These are phyloP conservation scores for Epichloe gansuensis DNA, from an alignment of 2,329 filamentous ascomycete genomes.

Conservation along the genomic window DNA sequence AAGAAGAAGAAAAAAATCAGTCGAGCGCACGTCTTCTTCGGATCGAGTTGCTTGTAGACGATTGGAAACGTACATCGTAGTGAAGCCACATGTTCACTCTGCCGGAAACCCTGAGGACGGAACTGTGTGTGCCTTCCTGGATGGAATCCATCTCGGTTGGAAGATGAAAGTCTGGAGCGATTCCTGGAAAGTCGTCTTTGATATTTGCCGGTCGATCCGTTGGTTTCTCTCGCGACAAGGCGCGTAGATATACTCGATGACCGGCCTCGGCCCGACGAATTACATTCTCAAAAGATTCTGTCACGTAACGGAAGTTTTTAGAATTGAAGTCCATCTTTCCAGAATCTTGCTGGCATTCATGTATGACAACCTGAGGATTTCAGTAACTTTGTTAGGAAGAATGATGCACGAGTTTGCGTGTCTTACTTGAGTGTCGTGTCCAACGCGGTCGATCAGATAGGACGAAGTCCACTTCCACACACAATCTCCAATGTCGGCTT, in stretches of 20 bases:
- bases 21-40: neutral
- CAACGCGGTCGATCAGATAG: constrained; percentile 53
- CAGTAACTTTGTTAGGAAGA: neutral
- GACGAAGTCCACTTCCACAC: constrained; percentile 52
- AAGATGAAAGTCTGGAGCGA: constrained; percentile 59
- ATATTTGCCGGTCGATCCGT: constrained; percentile 59
- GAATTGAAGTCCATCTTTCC: constrained; percentile 66
- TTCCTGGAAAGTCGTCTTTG: constrained; percentile 54
- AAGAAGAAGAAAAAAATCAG: neutral
- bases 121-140: constrained; percentile 57
- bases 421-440: constrained; percentile 46
- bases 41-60: neutral
- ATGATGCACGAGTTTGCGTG: neutral
- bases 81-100: constrained; percentile 81
- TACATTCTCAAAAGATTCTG: constrained; percentile 55
- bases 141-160: constrained; percentile 50
- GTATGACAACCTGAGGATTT: constrained; percentile 54
- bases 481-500: constrained; percentile 56
- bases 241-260: constrained; percentile 62
- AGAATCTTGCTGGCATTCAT: constrained; percentile 44
- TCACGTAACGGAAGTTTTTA: constrained; percentile 74
- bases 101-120: constrained; percentile 67
- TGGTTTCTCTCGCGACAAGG: constrained; percentile 58
- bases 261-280: constrained; percentile 47
- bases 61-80: constrained; percentile 52